Evolutionary conservation across 2,329 filamentous ascomycete genomes (phyloP).

Genomic region (Neopestalotiopsis rosae): DNA sequence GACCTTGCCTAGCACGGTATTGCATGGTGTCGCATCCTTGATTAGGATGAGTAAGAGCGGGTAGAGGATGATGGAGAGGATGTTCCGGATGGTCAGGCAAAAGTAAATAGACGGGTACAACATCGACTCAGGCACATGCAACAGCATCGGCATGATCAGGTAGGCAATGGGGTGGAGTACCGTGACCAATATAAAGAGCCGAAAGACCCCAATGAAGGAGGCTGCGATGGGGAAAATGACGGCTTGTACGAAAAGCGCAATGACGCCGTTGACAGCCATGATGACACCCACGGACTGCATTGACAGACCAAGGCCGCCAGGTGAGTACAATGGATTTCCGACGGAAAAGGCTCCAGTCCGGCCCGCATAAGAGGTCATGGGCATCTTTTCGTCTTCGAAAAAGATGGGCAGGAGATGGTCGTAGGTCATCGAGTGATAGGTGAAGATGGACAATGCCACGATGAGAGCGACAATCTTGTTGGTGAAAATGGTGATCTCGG

Average conservation of each 20-base stretch:
- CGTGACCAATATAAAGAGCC: slow-evolving; percentile 62
- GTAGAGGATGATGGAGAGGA: slow-evolving; percentile 68
- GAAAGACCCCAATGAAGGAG: slow-evolving; percentile 62
- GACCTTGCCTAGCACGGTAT: slow-evolving; percentile 64
- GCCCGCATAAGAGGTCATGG: slow-evolving; percentile 41
- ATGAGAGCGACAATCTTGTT: slow-evolving; percentile 76
- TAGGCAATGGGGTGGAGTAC: slow-evolving; percentile 68
- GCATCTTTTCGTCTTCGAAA: slow-evolving; percentile 75
- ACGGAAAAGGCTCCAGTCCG: slow-evolving; percentile 29
- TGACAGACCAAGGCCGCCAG: slow-evolving; percentile 67
- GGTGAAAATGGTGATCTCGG: slow-evolving; percentile 52
- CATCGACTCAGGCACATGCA: slow-evolving; percentile 56
- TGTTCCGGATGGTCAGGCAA: slow-evolving; percentile 62
- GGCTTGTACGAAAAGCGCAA: slow-evolving; percentile 64
- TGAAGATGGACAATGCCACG: slow-evolving; percentile 85
- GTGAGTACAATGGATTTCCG: slow-evolving; percentile 58
- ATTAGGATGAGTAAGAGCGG: slow-evolving; percentile 70
- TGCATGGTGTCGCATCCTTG: slow-evolving; percentile 67
- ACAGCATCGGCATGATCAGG: slow-evolving; percentile 62
- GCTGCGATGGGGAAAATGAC: slow-evolving; percentile 67
- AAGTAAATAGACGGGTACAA: slow-evolving; percentile 64
- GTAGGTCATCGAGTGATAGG: slow-evolving; percentile 94
- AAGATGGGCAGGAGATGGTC: slow-evolving; percentile 93
- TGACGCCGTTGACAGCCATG: slow-evolving; percentile 63
- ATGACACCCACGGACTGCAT: slow-evolving; percentile 67